A percentile compares a stretch with the other conserved stretches of the same genome.
These are phyloP conservation scores for Sordaria brevicollis DNA, from an alignment of 495 filamentous ascomycete genomes.

Conservation along the genomic window DNA sequence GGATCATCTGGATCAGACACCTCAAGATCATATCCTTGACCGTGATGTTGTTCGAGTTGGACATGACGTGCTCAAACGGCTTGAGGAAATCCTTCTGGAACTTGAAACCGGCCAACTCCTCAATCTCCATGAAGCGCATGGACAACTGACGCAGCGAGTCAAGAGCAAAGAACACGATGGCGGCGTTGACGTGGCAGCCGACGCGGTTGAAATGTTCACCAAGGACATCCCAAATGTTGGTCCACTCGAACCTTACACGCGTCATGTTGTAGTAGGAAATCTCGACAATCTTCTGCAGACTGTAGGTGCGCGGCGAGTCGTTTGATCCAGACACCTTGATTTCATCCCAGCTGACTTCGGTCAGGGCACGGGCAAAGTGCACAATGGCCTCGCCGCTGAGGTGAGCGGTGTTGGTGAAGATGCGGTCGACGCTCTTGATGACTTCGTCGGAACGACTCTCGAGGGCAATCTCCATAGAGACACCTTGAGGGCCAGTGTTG, in stretches of 20 bases:
- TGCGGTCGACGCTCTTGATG: slow-evolving; percentile 82
- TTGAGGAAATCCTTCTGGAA: slow-evolving; percentile 99
- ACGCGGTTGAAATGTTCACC: slow-evolving; percentile 97
- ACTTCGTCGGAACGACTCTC: slow-evolving; percentile 89
- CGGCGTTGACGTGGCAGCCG: slow-evolving; percentile 89
- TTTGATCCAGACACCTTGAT: slow-evolving; percentile 94
- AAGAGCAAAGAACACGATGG: slow-evolving; percentile 92
- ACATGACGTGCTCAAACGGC: slow-evolving; percentile 95
- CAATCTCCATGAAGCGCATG: slow-evolving; percentile 98
- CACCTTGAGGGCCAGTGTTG: slow-evolving; percentile 52
- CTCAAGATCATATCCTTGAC: slow-evolving; percentile 97
- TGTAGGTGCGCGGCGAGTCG: slow-evolving; percentile 89
- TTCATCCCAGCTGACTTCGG: slow-evolving; percentile 97
- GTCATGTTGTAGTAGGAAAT: slow-evolving; percentile 99
- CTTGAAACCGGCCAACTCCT: slow-evolving; percentile 95
- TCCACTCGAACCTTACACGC: slow-evolving; percentile 96
- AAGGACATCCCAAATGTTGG: slow-evolving; percentile 89
- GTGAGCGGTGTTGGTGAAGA: slow-evolving; percentile 92
- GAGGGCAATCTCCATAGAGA: slow-evolving; percentile 77
- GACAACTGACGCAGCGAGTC: slow-evolving; percentile 91
- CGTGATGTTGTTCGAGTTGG: slow-evolving; percentile 74
- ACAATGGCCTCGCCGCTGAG: slow-evolving; percentile 92
- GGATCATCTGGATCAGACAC: slow-evolving; percentile 99
- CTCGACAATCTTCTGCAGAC: slow-evolving; percentile 94
- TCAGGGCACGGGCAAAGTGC: slow-evolving; percentile 88